Percentiles rank a stretch among this genome's conserved stretches.
phyloP scores from a whole-genome alignment of 129 eudicot species.

The Smallanthus sonchifolius region DNA sequence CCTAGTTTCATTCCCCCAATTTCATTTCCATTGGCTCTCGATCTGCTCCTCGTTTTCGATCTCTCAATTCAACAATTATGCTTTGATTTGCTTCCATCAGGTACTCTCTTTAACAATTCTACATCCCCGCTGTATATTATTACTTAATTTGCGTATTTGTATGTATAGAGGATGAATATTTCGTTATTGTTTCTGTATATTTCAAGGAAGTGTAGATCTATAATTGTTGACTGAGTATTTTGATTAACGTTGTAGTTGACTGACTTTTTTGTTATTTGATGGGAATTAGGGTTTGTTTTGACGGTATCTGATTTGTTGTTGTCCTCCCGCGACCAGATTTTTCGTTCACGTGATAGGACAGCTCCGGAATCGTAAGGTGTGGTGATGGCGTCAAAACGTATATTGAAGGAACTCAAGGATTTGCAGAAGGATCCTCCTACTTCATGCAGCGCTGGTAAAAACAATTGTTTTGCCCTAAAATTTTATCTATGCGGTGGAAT shows the following conservation, averaged over 20 bases:
- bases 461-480: not conserved
- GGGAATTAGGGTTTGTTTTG: slow-evolving; percentile 13
- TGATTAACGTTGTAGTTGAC: not conserved
- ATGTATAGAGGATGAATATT: not conserved
- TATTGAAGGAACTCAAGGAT: slow-evolving; percentile 65
- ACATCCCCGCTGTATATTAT: not conserved
- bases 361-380: slow-evolving; percentile 18
- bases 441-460: slow-evolving; percentile 57
- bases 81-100: not conserved
- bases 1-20: slow-evolving; percentile 11
- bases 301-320: slow-evolving; percentile 2
- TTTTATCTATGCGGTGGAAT: not conserved
- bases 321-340: not conserved
- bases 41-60: not conserved
- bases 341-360: not conserved
- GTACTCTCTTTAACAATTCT: not conserved
- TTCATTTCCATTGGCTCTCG: slow-evolving; percentile 3
- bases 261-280: not conserved
- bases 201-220: slow-evolving; percentile 16
- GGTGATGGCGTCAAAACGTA: slow-evolving; percentile 60
- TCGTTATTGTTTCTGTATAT: not conserved
- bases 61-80: not conserved
- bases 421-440: slow-evolving; percentile 68
- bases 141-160: not conserved
- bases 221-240: not conserved